Conservation (phyloP, 2,329 filamentous ascomycete species). For the Metarhizium humberi region DNA sequence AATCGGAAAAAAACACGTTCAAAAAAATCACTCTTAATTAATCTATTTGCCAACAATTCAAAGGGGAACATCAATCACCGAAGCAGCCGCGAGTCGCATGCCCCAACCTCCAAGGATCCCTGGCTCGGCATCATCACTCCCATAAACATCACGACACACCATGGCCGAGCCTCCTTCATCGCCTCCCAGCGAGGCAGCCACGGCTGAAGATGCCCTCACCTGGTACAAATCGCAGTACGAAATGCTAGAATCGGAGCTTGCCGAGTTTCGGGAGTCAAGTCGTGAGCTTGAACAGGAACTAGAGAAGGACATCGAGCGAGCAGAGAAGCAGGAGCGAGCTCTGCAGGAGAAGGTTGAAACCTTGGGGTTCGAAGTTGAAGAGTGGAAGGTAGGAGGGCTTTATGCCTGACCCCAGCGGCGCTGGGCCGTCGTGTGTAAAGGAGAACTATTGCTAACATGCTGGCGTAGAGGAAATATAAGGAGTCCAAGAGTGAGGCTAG, state of each 20-base stretch:
- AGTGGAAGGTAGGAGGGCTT: conserved; percentile 75
- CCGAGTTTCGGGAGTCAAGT: conserved; percentile 89
- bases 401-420: no score
- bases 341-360: conserved; percentile 81
- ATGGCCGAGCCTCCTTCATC: conserved; percentile 56
- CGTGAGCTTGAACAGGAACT: conserved; percentile 89
- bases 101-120: background rate
- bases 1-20: background rate
- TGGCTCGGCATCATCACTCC: background rate
- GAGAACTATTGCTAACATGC: conserved; percentile 3
- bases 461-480: conserved; percentile 77
- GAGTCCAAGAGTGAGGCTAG: conserved; percentile 86
- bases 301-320: conserved; percentile 91
- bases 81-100: background rate
- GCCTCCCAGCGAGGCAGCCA: conserved; percentile 45
- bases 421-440: no score
- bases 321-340: conserved; percentile 83
- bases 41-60: background rate
- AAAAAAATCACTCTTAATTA: background rate
- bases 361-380: conserved; percentile 81
- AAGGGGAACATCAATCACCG: background rate
- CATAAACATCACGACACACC: conserved; percentile 2
- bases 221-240: conserved; percentile 98
- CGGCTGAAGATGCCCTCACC: conserved; percentile 64
- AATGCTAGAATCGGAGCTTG: conserved; percentile 79